These are phyloP conservation scores for Dioscorea dumetorum DNA, from an alignment of 106 monocot genomes.

Conservation along the genomic window DNA sequence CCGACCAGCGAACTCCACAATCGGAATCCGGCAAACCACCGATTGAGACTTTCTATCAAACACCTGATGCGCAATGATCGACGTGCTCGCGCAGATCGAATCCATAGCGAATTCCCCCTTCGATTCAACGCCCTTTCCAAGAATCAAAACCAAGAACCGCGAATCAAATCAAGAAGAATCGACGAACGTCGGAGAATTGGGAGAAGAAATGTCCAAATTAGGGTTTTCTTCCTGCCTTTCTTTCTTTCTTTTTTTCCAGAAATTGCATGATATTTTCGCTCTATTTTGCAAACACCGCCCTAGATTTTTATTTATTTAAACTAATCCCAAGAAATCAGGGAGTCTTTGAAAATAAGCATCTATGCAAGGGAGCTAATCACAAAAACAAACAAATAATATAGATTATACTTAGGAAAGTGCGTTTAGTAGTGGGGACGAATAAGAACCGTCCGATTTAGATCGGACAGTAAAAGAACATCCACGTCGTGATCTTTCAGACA, in stretches of 20 bases:
- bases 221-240: background rate
- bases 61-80: conserved; percentile 36
- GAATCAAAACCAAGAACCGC: background rate
- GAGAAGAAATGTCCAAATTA: background rate
- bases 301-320: too few relatives aligned
- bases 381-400: too few relatives aligned
- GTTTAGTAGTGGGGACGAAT: too few relatives aligned
- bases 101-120: conserved; percentile 18
- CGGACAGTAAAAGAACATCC: too few relatives aligned
- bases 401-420: too few relatives aligned
- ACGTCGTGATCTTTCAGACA: too few relatives aligned
- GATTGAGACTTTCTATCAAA: conserved; percentile 15
- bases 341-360: too few relatives aligned
- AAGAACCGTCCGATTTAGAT: too few relatives aligned
- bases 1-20: too few relatives aligned
- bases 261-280: background rate
- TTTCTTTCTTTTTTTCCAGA: background rate
- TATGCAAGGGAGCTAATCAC: too few relatives aligned
- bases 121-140: conserved; percentile 7
- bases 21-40: background rate
- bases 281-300: too few relatives aligned
- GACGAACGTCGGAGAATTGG: background rate
- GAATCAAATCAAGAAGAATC: background rate
- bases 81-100: conserved; percentile 54
- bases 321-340: too few relatives aligned